Conservation (phyloP, 2,329 filamentous ascomycete genomes). For the Fusarium fracticaudum region DNA sequence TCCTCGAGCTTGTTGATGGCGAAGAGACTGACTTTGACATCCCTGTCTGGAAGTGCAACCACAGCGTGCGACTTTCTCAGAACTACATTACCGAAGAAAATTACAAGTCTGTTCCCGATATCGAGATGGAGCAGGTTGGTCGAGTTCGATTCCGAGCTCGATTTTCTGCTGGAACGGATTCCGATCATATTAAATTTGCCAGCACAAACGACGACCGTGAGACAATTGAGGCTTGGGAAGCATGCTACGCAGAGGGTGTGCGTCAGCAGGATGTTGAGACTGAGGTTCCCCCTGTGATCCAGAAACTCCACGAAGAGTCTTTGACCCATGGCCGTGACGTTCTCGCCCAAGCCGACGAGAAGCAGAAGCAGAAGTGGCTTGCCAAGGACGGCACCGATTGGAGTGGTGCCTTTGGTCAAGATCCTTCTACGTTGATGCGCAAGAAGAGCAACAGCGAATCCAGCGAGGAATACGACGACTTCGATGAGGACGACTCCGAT, state of each 20-base stretch:
- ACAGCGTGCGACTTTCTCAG: slow-evolving; percentile 79
- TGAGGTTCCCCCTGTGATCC: slow-evolving; percentile 77
- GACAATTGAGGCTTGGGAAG: slow-evolving; percentile 95
- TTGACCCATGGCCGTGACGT: slow-evolving; percentile 83
- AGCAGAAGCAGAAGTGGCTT: slow-evolving; percentile 82
- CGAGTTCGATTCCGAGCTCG: slow-evolving; percentile 80
- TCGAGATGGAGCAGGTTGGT: slow-evolving; percentile 82
- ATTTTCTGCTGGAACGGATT: slow-evolving; percentile 91
- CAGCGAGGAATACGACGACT: slow-evolving; percentile 53
- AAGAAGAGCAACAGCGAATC: slow-evolving; percentile 43
- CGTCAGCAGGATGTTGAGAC: slow-evolving; percentile 74
- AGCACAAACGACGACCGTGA: slow-evolving; percentile 89
- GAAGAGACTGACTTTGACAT: slow-evolving; percentile 81
- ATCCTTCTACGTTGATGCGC: slow-evolving; percentile 66
- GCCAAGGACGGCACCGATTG: slow-evolving; percentile 84
- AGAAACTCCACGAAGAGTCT: slow-evolving; percentile 83
- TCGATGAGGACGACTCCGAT: slow-evolving; percentile 51
- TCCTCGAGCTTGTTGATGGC: slow-evolving; percentile 84
- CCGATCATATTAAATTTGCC: slow-evolving; percentile 84
- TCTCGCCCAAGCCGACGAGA: slow-evolving; percentile 74
- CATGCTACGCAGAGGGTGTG: slow-evolving; percentile 88
- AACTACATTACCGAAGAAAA: slow-evolving; percentile 92
- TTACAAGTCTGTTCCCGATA: slow-evolving; percentile 72
- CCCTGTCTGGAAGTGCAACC: slow-evolving; percentile 89
- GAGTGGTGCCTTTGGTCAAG: slow-evolving; percentile 85